Conservation (phyloP, 2,329 filamentous ascomycete genomes). For the Colletotrichum musae region DNA sequence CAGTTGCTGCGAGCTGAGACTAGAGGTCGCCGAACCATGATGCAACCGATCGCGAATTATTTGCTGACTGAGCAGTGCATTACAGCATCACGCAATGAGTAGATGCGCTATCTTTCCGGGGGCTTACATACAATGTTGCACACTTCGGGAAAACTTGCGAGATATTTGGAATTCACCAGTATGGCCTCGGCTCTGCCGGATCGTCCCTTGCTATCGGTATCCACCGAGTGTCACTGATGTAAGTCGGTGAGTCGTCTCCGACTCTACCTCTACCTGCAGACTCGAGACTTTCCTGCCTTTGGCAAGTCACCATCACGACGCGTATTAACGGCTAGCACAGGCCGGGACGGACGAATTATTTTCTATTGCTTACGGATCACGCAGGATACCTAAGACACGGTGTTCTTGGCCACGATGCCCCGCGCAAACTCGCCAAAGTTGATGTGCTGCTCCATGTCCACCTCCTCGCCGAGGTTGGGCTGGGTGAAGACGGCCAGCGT, state of each 20-base stretch:
- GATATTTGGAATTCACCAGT: slow-evolving; percentile 17
- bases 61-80: slow-evolving; percentile 31
- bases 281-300: too few species aligned
- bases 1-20: slow-evolving; percentile 1
- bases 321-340: too few species aligned
- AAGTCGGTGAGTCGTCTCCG: neutral
- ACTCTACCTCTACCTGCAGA: too few species aligned
- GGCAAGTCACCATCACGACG: too few species aligned
- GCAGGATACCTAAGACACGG: slow-evolving; percentile 54
- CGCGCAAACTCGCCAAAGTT: slow-evolving; percentile 84
- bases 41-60: slow-evolving; percentile 30
- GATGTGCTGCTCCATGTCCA: slow-evolving; percentile 76
- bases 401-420: slow-evolving; percentile 72
- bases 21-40: slow-evolving; percentile 25
- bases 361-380: too few species aligned
- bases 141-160: too few species aligned
- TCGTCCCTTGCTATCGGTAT: neutral
- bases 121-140: neutral
- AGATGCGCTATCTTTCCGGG: neutral
- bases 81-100: slow-evolving; percentile 23
- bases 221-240: neutral
- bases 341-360: too few species aligned
- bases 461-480: slow-evolving; percentile 87
- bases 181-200: slow-evolving; percentile 1
- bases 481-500: slow-evolving; percentile 98